Percentiles rank a stretch among this genome's conserved stretches.
phyloP scores from a whole-genome alignment of 2,329 filamentous ascomycete species.

The Monosporascus sp. region DNA sequence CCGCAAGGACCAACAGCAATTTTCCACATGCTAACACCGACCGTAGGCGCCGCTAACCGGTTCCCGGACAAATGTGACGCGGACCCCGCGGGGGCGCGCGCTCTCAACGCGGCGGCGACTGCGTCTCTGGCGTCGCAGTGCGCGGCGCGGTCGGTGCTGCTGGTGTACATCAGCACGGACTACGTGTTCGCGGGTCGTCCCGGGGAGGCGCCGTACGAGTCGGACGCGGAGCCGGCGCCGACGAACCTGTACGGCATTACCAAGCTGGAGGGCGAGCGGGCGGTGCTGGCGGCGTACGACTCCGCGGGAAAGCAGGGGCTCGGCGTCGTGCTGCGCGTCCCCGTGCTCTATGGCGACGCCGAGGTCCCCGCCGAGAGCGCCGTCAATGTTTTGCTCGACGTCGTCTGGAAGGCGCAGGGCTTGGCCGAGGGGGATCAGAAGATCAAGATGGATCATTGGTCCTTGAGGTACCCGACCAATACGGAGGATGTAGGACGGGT shows the following conservation, averaged over 20 bases:
- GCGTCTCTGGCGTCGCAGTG: constrained; percentile 61
- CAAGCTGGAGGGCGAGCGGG: constrained; percentile 56
- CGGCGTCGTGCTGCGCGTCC: constrained; percentile 71
- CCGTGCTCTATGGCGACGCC: constrained; percentile 77
- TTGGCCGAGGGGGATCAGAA: constrained; percentile 30
- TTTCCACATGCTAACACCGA: neutral
- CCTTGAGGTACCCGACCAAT: constrained; percentile 79
- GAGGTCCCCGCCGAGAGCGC: constrained; percentile 70
- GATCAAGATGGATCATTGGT: constrained; percentile 82
- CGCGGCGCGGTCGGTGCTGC: constrained; percentile 52
- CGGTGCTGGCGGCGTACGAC: constrained; percentile 58
- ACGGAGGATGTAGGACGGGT: constrained; percentile 82
- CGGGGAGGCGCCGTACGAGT: constrained; percentile 80
- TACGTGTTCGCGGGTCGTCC: constrained; percentile 70
- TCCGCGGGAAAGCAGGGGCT: constrained; percentile 44
- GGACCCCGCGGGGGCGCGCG: constrained; percentile 68
- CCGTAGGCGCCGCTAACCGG: constrained; percentile 73
- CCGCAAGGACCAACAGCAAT: neutral
- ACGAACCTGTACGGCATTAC: constrained; percentile 70
- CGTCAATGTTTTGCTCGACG: constrained; percentile 74
- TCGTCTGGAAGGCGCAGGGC: constrained; percentile 67
- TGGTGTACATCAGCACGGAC: constrained; percentile 78
- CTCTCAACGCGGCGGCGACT: constrained; percentile 71
- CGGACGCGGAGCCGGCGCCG: constrained; percentile 57
- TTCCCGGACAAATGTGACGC: constrained; percentile 82